phyloP scores from a whole-genome alignment of 2,329 filamentous ascomycete genomes.

The Fusarium sp. region DNA sequence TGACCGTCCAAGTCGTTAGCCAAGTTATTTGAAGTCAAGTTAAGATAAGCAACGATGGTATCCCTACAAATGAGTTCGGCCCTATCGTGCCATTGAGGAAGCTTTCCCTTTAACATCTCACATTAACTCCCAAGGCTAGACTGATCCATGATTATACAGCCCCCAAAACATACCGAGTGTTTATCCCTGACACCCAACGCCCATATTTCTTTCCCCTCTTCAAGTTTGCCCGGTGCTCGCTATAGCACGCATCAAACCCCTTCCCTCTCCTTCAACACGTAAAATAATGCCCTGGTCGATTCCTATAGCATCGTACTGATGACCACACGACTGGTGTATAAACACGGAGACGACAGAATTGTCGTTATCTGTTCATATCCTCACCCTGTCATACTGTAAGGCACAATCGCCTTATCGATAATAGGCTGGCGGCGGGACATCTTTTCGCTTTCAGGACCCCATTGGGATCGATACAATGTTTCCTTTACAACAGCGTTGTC shows the following conservation, averaged over 20 bases:
- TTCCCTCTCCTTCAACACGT: neutral
- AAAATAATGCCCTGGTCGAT: conserved; percentile 13
- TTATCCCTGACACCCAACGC: conserved; percentile 40
- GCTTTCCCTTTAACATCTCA: conserved; percentile 15
- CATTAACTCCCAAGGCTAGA: conserved; percentile 18
- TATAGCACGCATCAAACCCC: conserved; percentile 10
- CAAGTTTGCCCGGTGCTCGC: neutral
- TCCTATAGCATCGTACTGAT: conserved; percentile 1
- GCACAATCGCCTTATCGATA: conserved; percentile 75
- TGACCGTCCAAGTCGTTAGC: neutral
- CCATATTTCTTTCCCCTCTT: conserved; percentile 25
- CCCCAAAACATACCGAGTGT: conserved; percentile 21
- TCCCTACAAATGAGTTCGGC: neutral
- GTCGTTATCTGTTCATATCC: neutral
- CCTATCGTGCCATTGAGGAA: neutral
- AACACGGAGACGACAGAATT: neutral
- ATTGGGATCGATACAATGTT: conserved; percentile 77
- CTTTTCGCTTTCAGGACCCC: conserved; percentile 76
- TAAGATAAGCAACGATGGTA: neutral
- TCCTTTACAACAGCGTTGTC: conserved; percentile 75
- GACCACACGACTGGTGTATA: neutral
- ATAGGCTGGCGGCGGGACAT: conserved; percentile 65
- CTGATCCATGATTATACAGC: conserved; percentile 5
- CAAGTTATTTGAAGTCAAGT: neutral
- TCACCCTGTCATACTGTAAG: conserved; percentile 62